phyloP scores from a whole-genome alignment of 352 stramenopile species.

The Phytophthora quininea region DNA sequence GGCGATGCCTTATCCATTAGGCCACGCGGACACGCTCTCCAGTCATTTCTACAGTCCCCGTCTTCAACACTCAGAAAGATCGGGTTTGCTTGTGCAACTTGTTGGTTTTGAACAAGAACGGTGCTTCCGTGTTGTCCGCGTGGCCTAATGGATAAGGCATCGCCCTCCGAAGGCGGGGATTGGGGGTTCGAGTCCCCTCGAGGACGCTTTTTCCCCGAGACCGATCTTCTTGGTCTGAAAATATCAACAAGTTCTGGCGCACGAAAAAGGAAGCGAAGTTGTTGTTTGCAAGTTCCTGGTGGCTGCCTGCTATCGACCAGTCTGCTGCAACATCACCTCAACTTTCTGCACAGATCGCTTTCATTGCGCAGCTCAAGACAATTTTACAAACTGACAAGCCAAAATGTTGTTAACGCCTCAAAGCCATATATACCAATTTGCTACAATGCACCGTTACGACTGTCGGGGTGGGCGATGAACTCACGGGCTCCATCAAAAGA shows the following conservation, averaged over 20 bases:
- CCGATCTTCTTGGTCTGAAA: neutral
- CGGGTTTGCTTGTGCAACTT: neutral
- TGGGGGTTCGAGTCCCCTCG: slow-evolving; percentile 75
- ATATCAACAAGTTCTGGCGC: slow-evolving; percentile 34
- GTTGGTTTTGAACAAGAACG: neutral
- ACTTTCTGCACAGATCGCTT: neutral
- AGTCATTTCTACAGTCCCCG: neutral
- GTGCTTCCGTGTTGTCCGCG: slow-evolving; percentile 19
- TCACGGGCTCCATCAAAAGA: slow-evolving; percentile 11
- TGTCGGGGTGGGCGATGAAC: slow-evolving; percentile 19
- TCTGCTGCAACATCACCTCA: too few relatives aligned
- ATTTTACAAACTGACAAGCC: neutral
- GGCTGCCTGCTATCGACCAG: neutral
- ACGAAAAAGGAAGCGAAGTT: slow-evolving; percentile 2
- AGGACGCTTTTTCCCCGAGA: slow-evolving; percentile 36
- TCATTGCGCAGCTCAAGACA: slow-evolving; percentile 16
- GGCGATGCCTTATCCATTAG: slow-evolving; percentile 82
- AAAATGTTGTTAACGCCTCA: too few relatives aligned
- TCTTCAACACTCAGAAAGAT: slow-evolving; percentile 2
- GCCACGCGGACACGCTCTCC: slow-evolving; percentile 32
- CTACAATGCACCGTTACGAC: slow-evolving; percentile 14
- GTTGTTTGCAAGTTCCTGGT: neutral
- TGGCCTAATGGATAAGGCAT: slow-evolving; percentile 81
- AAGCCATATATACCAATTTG: neutral
- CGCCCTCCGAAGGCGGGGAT: slow-evolving; percentile 74